phyloP scores from a whole-genome alignment of 2,329 filamentous ascomycete species.

The Cladosporium velox region DNA sequence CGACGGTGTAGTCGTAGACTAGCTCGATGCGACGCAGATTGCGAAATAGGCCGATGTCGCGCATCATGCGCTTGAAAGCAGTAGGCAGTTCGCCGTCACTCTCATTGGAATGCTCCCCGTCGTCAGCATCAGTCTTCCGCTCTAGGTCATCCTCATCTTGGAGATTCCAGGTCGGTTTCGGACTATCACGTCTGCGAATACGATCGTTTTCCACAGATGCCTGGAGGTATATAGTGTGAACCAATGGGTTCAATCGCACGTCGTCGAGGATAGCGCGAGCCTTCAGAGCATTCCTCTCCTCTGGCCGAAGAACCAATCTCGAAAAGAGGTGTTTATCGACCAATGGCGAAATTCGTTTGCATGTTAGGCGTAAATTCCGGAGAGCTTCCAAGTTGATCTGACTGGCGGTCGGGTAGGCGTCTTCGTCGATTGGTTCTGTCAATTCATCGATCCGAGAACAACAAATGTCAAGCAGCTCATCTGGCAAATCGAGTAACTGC shows the following conservation, averaged over 20 bases:
- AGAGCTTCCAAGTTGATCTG: not conserved
- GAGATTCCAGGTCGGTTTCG: not conserved
- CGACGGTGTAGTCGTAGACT: not conserved
- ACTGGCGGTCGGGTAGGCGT: not conserved
- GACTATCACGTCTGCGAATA: not conserved
- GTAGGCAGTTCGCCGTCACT: not conserved
- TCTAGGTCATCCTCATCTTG: not conserved
- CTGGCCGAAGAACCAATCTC: not conserved
- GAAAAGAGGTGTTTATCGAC: not conserved
- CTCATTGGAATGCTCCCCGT: not conserved
- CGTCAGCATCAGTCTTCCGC: not conserved
- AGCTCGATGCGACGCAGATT: slow-evolving; percentile 4
- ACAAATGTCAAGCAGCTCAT: not conserved
- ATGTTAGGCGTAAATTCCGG: slow-evolving; percentile 2
- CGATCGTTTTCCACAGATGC: not conserved
- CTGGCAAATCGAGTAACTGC: not conserved
- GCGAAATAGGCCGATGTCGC: not conserved
- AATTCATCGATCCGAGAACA: not conserved
- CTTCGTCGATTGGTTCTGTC: not conserved
- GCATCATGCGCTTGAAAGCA: slow-evolving; percentile 1
- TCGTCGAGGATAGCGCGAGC: not conserved
- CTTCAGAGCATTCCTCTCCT: not conserved
- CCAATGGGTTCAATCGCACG: not conserved
- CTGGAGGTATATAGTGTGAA: not conserved
- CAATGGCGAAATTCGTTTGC: not conserved